Evolutionary conservation across 2,329 filamentous ascomycete genomes (phyloP).

Genomic region (Talaromyces sp.): DNA sequence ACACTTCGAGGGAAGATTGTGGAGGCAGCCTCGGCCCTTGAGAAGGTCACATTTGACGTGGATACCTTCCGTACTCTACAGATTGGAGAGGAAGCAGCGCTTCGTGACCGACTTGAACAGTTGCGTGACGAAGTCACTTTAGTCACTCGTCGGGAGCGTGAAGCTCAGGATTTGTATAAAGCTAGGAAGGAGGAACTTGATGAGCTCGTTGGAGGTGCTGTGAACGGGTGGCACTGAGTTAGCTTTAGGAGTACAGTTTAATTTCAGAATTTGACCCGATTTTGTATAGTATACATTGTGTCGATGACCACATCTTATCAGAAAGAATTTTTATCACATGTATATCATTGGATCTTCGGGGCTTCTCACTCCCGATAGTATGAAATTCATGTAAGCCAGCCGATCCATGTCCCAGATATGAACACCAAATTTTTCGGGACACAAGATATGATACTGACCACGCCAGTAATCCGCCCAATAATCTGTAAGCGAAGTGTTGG

Average conservation of each 20-base stretch:
- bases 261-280: neutral
- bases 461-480: neutral
- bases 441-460: neutral
- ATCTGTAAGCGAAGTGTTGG: neutral
- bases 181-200: constrained; percentile 71
- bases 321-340: neutral
- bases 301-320: neutral
- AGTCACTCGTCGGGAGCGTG: constrained; percentile 73
- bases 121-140: constrained; percentile 79
- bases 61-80: constrained; percentile 70
- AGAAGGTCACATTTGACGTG: constrained; percentile 65
- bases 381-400: neutral
- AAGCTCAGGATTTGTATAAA: constrained; percentile 84
- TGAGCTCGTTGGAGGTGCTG: constrained; percentile 39
- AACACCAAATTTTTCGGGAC: neutral
- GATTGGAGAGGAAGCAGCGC: constrained; percentile 71
- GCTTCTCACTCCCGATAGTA: no score
- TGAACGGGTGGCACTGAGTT: constrained; percentile 35
- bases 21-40: constrained; percentile 67
- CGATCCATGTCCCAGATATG: constrained; percentile 2
- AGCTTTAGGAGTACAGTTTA: neutral
- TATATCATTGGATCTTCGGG: no score
- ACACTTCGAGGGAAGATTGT: constrained; percentile 71
- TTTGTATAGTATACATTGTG: neutral
- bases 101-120: constrained; percentile 64